Evolutionary conservation across 352 stramenopile genomes (phyloP), one percentile per base, ranked within the genome.

Genomic region (Phytophthora crassamura): DNA sequence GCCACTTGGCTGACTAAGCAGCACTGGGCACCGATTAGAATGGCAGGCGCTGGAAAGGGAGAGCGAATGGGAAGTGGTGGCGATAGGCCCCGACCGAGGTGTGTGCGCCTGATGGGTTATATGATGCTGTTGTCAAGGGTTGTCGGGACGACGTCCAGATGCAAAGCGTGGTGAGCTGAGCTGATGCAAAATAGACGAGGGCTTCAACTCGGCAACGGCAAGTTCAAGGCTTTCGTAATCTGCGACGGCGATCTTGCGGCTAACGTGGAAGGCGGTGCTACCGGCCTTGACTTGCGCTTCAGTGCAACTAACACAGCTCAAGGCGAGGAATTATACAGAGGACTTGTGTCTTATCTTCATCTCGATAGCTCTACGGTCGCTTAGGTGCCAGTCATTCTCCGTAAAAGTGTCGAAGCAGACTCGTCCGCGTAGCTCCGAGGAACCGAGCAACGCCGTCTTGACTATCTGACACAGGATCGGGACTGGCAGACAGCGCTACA

Each of bases 331-430:
- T 25, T 1, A 25, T 25, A 25, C 22, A 25, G 22, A 25, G 22
- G 22, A 25, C 1, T 56, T 14, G 42, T 56, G 32, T n/a, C n/a
- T 25, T 18, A 50, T 18, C 35, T 46, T 59, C 28, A 41, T 50
- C 30, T 25, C 4, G 35, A 12, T 52, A 28, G 53, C 15, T 53
- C 38, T 57, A 35, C 7, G 35, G 39, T 62, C 33, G 33, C 30
- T 20, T 16, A 41, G 8, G n/a, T 16, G 8, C 16, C 45, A 7
- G 35, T 72, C 52, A 66, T 10, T 71, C 47, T 49, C 34, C 53
- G 52, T 78, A 75, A 47, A 78, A 75, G 15, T 64, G 57, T 7
- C 8, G 11, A 28, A 78, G 50, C 20, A 78, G 47, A 55, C 50
- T 60, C 18, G 60, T 72, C 43, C 60, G 52, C 11, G 54, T 61